Base-by-base conservation (phyloP, 2,329 filamentous ascomycete genomes). In the Trichoderma hamatum region DNA sequence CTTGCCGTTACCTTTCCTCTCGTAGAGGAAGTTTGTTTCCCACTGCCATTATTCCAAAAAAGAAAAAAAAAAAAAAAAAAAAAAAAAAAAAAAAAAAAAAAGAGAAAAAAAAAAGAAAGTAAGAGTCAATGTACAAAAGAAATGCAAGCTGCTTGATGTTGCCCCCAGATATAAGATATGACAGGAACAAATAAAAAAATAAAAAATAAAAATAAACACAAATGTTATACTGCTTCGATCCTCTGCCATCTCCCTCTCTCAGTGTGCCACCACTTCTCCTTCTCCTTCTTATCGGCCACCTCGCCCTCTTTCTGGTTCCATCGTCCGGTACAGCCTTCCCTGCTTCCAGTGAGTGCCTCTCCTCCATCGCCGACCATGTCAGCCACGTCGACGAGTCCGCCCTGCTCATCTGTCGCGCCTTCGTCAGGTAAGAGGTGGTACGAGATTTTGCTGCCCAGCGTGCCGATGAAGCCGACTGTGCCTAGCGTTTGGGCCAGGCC, bases 381-480 rank as follows among this genome's bases (percentile, higher is more conserved):
- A 5, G 80, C 76, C 3, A 88, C 77, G 49, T 84, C 84, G 0
- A 86, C 80, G 2, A 90, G 77, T 1, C 86, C 85, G 19, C 88
- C 86, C 59, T 85, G 82, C 34, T 86, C 85, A 70, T 89, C 87
- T 2, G 81, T 81, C 1, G 82, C 85, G 0, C 87, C 87, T 0
- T 76, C 72, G 65, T 92, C 89, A 0, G 90, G 84, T 19, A 80
- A 76, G 13, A 94, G 79, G 51, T 82, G 80, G 74, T 93, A 94
- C 21, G 78, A 75, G 64, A 94, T 88, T 34, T 76, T 78, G 58
- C 88, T 90, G 34, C 82, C 84, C 3, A 89, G 75, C 1, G 83
- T 82, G 19, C 91, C 91, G 7, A 93, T 77, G 75, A 87, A 93
- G 0, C 85, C 86, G 0, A 84, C 88, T 21, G 92, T 78, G 4